Evolutionary conservation across 495 filamentous ascomycete species (phyloP), one percentile per base, ranked within the genome.

Genomic region (Thermochaetoides thermophila): DNA sequence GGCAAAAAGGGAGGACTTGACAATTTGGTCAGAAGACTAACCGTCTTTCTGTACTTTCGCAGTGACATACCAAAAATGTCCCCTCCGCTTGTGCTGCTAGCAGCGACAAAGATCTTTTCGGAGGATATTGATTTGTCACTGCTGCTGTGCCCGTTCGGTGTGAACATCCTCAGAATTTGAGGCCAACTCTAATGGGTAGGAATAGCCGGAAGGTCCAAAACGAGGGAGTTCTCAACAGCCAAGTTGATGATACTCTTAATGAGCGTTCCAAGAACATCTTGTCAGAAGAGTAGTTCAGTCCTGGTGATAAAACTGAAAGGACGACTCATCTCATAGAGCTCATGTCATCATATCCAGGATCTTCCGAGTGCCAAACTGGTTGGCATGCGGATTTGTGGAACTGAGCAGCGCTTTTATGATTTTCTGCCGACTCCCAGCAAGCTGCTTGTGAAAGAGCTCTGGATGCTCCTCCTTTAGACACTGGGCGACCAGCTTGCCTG

Each of bases 201-300:
- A 8, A 55, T 50, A 12, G 27, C 29, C 0, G 50, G 46, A 3
- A 49, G 30, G 14, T 49, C 25, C 27, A 39, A 27, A 34, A 59
- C 22, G 31, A 59, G 47, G 41, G 51, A 38, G 37, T 45, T 44
- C 31, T 58, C 40, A 27, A 54, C 18, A 12, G 40, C 42, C 2
- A 59, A 40, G 20, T 38, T 42, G 22, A 52, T 29, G 16, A 50
- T 30, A 14, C 52, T 55, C 17, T 52, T 39, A 1, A 43, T 37
- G 27, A 52, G 52, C 2, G 39, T 46, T 16, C 33, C 14, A 5
- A 37, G 34, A 43, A 45, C 13, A 48, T 41, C 41, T 60, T 10
- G n/a, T n/a, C n/a, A n/a, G n/a, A n/a, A n/a, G n/a, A n/a, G n/a
- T n/a, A n/a, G n/a, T n/a, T n/a, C n/a, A n/a, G n/a, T n/a, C n/a